Percentiles rank a stretch among this genome's conserved stretches.
Evolutionary conservation across 2,329 filamentous ascomycete species (phyloP).

Genomic region (Cladosporium sp.): DNA sequence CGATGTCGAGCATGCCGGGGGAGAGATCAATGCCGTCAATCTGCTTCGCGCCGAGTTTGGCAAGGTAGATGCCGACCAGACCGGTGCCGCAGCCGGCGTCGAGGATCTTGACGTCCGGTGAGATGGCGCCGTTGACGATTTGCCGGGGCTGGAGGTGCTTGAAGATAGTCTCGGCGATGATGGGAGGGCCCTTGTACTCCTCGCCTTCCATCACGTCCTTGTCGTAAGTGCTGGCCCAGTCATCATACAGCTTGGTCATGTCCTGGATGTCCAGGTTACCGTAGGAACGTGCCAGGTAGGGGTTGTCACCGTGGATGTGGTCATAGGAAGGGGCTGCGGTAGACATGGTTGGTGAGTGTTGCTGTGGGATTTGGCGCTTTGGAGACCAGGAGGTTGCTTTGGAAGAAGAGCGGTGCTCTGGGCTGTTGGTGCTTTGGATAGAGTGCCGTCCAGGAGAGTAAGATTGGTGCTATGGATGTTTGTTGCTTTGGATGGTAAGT

Average conservation of each 20-base stretch:
- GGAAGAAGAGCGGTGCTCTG: conserved; percentile 11
- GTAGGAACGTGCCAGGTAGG: conserved; percentile 9
- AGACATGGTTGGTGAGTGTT: conserved; percentile 5
- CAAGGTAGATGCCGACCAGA: conserved; percentile 47
- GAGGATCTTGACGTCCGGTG: conserved; percentile 35
- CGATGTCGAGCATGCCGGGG: conserved; percentile 51
- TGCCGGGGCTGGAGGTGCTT: conserved; percentile 16
- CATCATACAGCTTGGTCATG: conserved; percentile 36
- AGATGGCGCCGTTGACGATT: conserved; percentile 13
- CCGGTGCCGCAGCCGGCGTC: conserved; percentile 57
- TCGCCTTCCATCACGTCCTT: conserved; percentile 33
- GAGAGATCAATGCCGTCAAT: conserved; percentile 54
- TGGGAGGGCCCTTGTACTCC: conserved; percentile 38
- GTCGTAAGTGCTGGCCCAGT: conserved; percentile 46
- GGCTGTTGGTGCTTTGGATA: conserved; percentile 12
- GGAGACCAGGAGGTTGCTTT: conserved; percentile 8
- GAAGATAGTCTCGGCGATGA: conserved; percentile 34
- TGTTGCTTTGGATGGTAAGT: conserved; percentile 5
- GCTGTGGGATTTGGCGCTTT: conserved; percentile 12
- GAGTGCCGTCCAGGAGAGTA: not conserved
- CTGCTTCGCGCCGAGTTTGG: conserved; percentile 36
- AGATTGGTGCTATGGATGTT: not conserved
- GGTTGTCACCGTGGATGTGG: conserved; percentile 13
- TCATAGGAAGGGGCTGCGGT: conserved; percentile 7
- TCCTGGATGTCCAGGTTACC: conserved; percentile 10